Conservation (phyloP, 208 protist genomes). For the Leishmania gerbilli region DNA sequence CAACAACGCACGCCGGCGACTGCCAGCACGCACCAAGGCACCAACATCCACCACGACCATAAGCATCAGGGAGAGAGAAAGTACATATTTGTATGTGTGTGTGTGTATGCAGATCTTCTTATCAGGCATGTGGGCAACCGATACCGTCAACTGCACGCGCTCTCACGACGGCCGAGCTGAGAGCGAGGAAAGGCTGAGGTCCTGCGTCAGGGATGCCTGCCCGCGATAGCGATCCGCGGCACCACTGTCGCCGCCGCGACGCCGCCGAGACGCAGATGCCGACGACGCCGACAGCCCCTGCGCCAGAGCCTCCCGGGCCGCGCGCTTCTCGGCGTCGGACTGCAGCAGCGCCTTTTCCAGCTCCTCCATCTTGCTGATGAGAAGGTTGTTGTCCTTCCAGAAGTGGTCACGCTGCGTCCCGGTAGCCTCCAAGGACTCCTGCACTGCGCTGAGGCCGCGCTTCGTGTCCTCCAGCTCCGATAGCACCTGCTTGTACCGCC, state of each 20-base stretch:
- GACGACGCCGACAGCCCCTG: constrained; percentile 48
- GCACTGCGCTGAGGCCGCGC: constrained; percentile 14
- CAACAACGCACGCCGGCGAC: not conserved
- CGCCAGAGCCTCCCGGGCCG: constrained; percentile 54
- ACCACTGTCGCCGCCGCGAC: constrained; percentile 3
- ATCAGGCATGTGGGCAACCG: not conserved
- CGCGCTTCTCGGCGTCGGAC: constrained; percentile 61
- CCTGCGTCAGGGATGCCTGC: constrained; percentile 28
- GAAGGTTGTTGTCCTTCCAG: constrained; percentile 54
- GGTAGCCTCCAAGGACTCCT: constrained; percentile 18
- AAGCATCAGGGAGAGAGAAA: not conserved
- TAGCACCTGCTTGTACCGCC: constrained; percentile 21
- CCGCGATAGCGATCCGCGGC: constrained; percentile 13
- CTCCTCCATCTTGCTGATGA: constrained; percentile 58
- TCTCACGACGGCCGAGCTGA: not conserved
- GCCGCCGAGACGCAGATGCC: constrained; percentile 6
- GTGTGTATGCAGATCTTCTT: not conserved
- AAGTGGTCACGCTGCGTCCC: constrained; percentile 43
- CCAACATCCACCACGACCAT: not conserved
- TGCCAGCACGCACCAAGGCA: not conserved
- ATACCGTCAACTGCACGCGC: not conserved
- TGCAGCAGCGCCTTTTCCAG: constrained; percentile 60
- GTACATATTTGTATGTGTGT: not conserved
- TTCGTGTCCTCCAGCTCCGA: constrained; percentile 23
- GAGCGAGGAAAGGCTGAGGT: constrained; percentile 26